Evolutionary conservation across 495 filamentous ascomycete genomes (phyloP).

Genomic region (Chaetomium tenue): DNA sequence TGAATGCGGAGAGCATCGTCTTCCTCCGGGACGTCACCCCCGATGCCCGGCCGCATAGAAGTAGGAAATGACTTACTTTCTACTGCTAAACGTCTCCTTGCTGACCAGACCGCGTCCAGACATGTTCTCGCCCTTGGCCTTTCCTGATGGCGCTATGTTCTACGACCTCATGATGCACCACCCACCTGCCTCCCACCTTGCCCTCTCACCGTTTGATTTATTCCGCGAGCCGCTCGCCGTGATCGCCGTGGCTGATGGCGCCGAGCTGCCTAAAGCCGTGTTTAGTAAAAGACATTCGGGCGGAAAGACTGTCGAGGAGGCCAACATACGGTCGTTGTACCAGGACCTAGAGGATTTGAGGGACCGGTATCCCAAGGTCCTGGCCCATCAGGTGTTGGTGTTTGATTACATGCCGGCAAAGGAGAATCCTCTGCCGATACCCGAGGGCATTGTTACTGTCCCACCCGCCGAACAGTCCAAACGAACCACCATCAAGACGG

Average conservation of each 20-base stretch:
- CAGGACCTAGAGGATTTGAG: slow-evolving; percentile 66
- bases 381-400: slow-evolving; percentile 74
- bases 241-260: slow-evolving; percentile 74
- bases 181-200: slow-evolving; percentile 71
- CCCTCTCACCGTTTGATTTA: slow-evolving; percentile 79
- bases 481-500: slow-evolving; percentile 88
- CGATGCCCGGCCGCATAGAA: slow-evolving; percentile 81
- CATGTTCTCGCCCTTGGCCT: slow-evolving; percentile 93
- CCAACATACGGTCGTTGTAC: slow-evolving; percentile 54
- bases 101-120: slow-evolving; percentile 55
- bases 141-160: slow-evolving; percentile 82
- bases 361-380: slow-evolving; percentile 68
- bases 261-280: slow-evolving; percentile 52
- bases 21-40: slow-evolving; percentile 88
- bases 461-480: slow-evolving; percentile 69
- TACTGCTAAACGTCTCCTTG: not conserved
- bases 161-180: slow-evolving; percentile 84
- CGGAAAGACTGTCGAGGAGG: slow-evolving; percentile 46
- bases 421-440: slow-evolving; percentile 49
- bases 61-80: slow-evolving; percentile 59
- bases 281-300: slow-evolving; percentile 49
- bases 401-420: slow-evolving; percentile 62
- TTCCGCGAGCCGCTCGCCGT: slow-evolving; percentile 77
- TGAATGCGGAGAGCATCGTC: slow-evolving; percentile 78
- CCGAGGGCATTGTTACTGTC: slow-evolving; percentile 65